Evolutionary conservation across 345 rosid genomes (phyloP).

Genomic region (Eucalyptus paniculata): DNA sequence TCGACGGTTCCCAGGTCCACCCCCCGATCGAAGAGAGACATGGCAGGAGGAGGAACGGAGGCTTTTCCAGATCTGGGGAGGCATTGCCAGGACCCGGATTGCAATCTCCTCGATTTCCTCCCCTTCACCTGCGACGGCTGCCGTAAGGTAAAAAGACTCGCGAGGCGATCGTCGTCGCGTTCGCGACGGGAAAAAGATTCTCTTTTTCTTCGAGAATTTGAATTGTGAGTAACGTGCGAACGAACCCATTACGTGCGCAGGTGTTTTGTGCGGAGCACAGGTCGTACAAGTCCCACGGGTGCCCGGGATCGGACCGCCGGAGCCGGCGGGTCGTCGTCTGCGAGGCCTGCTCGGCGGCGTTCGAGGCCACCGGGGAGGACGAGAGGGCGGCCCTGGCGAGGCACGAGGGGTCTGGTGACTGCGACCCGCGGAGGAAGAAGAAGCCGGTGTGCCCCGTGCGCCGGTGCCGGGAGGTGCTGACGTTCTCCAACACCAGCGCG

Average conservation of each 20-base stretch:
- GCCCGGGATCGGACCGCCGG: slow-evolving; percentile 40
- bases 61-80: slow-evolving; percentile 76
- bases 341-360: slow-evolving; percentile 44
- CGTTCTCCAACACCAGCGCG: slow-evolving; percentile 45
- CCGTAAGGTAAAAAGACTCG: slow-evolving; percentile 24
- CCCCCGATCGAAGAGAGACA: neutral
- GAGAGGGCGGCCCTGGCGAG: slow-evolving; percentile 34
- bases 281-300: slow-evolving; percentile 51
- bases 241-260: slow-evolving; percentile 1
- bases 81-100: slow-evolving; percentile 62
- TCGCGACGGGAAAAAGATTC: neutral
- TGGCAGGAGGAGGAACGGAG: slow-evolving; percentile 72
- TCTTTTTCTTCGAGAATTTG: neutral
- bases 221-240: neutral
- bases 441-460: slow-evolving; percentile 50
- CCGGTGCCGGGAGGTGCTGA: slow-evolving; percentile 55
- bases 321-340: slow-evolving; percentile 70
- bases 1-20: neutral
- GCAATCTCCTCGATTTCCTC: slow-evolving; percentile 77
- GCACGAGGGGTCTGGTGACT: slow-evolving; percentile 47
- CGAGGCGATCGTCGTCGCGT: neutral
- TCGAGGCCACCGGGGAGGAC: slow-evolving; percentile 47
- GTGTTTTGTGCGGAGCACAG: slow-evolving; percentile 74
- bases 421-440: slow-evolving; percentile 50
- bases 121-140: slow-evolving; percentile 72